A percentile compares a stretch with the other conserved stretches of the same genome.
Evolutionary conservation across 2,329 filamentous ascomycete species (phyloP).

Genomic region (Chalaropsis ovoidea): DNA sequence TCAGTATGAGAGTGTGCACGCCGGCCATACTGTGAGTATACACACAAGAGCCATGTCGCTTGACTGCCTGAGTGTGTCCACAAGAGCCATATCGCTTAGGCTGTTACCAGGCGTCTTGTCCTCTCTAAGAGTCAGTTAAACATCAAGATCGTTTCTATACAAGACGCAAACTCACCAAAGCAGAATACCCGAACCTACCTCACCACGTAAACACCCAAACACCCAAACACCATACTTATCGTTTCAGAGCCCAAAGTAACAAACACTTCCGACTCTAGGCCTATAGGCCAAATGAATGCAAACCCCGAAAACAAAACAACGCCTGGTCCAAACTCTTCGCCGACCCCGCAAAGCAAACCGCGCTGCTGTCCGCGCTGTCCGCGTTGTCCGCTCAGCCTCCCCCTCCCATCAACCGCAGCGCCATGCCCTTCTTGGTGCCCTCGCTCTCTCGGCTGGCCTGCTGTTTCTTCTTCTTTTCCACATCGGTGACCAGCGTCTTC

Average conservation of each 20-base stretch:
- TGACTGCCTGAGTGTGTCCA: background rate
- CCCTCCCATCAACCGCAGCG: constrained; percentile 37
- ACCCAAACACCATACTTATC: background rate
- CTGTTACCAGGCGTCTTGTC: background rate
- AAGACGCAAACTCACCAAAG: background rate
- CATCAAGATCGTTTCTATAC: background rate
- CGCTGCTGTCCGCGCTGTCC: background rate
- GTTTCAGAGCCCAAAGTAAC: background rate
- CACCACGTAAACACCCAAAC: background rate
- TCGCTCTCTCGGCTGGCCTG: constrained; percentile 34
- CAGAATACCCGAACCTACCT: background rate
- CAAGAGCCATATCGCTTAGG: background rate
- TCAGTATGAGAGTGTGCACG: background rate
- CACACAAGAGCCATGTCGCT: no score
- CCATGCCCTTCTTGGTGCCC: constrained; percentile 36
- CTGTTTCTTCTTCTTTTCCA: constrained; percentile 45
- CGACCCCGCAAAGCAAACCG: background rate
- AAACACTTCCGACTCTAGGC: background rate
- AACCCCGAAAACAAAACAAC: background rate
- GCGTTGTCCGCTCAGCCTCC: constrained; percentile 23
- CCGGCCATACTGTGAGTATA: background rate
- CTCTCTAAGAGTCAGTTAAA: background rate
- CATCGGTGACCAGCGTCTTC: constrained; percentile 63
- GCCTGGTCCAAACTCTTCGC: background rate
- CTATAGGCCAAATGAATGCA: background rate